Evolutionary conservation across 2,329 filamentous ascomycete species (phyloP), one percentile per base, ranked within the genome.

Genomic region (Didymellaceae sp.): DNA sequence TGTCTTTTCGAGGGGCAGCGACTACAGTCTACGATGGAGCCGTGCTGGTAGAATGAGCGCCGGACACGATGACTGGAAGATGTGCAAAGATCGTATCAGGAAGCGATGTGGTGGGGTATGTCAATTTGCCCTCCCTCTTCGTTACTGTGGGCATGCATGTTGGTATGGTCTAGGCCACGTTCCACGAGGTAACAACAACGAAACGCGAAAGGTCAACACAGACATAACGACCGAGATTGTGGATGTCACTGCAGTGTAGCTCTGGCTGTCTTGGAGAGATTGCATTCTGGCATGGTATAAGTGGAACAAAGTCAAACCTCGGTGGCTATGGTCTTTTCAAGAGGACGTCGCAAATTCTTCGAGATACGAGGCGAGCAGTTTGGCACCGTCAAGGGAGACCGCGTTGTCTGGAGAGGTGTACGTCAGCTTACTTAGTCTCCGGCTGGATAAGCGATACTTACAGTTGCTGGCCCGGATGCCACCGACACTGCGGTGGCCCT

Each of bases 401-500:
- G 90, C 88, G 75, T 96, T 97, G 77, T 97, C 75, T 77, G 56
- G 50, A 16, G 54, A 61, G 43, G 60, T 26, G 40, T 30, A 13
- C 10, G 24, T 40, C 10, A 51, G 48, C 18, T 17, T 21, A 20
- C 13, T 45, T 22, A 6, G 4, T 17, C 22, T 6, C 6, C n/a
- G 18, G 21, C n/a, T 11, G 20, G 21, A 17, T 16, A 10, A 33
- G n/a, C 11, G 28, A 14, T 31, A 74, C 74, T 75, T 61, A 77
- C 75, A 97, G 71, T 94, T 96, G 73, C 84, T 89, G 16, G 87
- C 88, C 11, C 93, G 84, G 54, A 97, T 92, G 21, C 92, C 92
- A 13, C 91, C 90, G 2, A 97, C 87, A 52, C 83, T 89, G 54
- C 93, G 83, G 72, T 97, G 93, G 0, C 93, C 93, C 78, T 96